Evolutionary conservation across 2,329 filamentous ascomycete species (phyloP).

Genomic region (Exophiala dermatitidis): DNA sequence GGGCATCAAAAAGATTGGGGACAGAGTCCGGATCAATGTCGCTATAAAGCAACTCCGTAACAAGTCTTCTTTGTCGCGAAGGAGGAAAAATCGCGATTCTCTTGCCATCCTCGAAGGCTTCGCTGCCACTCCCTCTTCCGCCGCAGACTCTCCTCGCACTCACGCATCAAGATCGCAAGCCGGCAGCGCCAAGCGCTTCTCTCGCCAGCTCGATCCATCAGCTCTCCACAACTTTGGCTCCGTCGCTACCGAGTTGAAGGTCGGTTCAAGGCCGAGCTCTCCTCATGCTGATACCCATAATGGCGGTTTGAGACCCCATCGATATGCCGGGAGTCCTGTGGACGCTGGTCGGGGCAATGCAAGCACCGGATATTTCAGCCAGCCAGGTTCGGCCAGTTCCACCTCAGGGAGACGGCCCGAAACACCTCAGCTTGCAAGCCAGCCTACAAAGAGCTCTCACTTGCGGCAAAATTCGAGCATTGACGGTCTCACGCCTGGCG

Average conservation of each 20-base stretch:
- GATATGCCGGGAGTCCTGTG: constrained; percentile 55
- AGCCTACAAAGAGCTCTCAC: constrained; percentile 58
- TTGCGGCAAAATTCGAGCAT: constrained; percentile 74
- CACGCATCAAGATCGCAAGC: constrained; percentile 48
- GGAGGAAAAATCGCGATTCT: constrained; percentile 82
- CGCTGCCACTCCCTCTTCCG: constrained; percentile 52
- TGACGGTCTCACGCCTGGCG: constrained; percentile 78
- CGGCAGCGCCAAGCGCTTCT: constrained; percentile 56
- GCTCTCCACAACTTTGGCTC: constrained; percentile 36
- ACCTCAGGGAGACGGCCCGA: constrained; percentile 49
- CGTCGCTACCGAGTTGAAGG: constrained; percentile 43
- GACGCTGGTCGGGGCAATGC: constrained; percentile 47
- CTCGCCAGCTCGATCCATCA: constrained; percentile 36
- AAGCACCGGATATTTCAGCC: constrained; percentile 47
- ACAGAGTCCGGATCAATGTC: constrained; percentile 83
- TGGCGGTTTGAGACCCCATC: constrained; percentile 46
- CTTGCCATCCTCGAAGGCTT: constrained; percentile 68
- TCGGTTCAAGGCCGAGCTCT: constrained; percentile 62
- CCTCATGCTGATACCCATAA: constrained; percentile 57
- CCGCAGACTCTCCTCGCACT: constrained; percentile 58
- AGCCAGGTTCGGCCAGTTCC: constrained; percentile 48
- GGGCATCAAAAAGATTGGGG: constrained; percentile 95
- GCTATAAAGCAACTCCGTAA: constrained; percentile 77
- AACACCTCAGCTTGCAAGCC: constrained; percentile 57
- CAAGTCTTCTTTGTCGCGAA: constrained; percentile 66